Conservation (phyloP, 495 filamentous ascomycete genomes). For the Parathielavia appendiculata region DNA sequence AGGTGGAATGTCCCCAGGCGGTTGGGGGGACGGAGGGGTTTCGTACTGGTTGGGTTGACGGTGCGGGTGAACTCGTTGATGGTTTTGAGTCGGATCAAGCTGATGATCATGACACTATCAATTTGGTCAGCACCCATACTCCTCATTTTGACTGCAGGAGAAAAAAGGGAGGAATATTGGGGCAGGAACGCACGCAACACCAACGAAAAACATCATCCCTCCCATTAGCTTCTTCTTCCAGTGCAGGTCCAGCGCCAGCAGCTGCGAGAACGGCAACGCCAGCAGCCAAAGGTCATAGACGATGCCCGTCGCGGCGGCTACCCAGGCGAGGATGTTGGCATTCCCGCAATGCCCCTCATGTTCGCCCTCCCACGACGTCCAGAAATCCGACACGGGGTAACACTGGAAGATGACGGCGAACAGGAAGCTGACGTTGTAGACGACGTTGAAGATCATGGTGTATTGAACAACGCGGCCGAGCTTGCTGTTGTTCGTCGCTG, state of each 20-base stretch:
- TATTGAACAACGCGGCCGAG: slow-evolving; percentile 29
- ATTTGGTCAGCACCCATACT: slow-evolving; percentile 4
- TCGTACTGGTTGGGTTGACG: slow-evolving; percentile 29
- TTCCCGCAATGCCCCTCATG: slow-evolving; percentile 30
- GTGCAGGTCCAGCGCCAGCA: slow-evolving; percentile 31
- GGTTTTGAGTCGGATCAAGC: slow-evolving; percentile 30
- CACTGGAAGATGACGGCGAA: slow-evolving; percentile 42
- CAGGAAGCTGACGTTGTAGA: slow-evolving; percentile 38
- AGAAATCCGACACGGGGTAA: slow-evolving; percentile 33
- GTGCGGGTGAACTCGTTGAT: slow-evolving; percentile 26
- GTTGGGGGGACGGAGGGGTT: no score
- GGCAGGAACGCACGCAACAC: slow-evolving; percentile 29
- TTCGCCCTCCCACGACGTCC: slow-evolving; percentile 30
- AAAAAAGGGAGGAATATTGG: background rate
- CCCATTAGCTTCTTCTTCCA: slow-evolving; percentile 36
- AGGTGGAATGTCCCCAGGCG: no score
- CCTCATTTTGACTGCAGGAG: no score
- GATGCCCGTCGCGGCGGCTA: slow-evolving; percentile 33
- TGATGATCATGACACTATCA: slow-evolving; percentile 29
- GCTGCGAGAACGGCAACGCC: slow-evolving; percentile 34
- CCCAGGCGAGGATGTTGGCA: slow-evolving; percentile 27
- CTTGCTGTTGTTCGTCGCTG: slow-evolving; percentile 14
- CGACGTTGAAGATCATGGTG: slow-evolving; percentile 31
- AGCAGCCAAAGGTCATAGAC: slow-evolving; percentile 37
- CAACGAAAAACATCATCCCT: slow-evolving; percentile 37